A percentile compares a stretch with the other conserved stretches of the same genome.
These are phyloP conservation scores for Pezicula rhizophila DNA, from an alignment of 2,329 filamentous ascomycete species.

Conservation along the genomic window DNA sequence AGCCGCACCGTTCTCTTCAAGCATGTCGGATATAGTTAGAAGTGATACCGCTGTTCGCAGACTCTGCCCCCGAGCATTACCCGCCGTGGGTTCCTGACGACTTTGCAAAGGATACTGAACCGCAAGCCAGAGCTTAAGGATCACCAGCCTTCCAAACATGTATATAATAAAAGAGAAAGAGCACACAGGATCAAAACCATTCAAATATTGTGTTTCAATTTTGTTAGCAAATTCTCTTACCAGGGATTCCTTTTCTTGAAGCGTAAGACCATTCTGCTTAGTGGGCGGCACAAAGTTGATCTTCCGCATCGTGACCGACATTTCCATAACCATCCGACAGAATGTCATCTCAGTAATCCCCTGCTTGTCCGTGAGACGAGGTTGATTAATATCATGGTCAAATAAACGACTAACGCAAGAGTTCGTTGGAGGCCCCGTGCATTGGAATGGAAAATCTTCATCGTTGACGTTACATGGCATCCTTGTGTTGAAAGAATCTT, in stretches of 20 bases:
- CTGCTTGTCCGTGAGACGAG: background rate
- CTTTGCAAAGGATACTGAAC: background rate
- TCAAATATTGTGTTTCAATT: background rate
- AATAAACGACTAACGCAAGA: too few species aligned
- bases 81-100: too few species aligned
- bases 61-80: constrained; percentile 3
- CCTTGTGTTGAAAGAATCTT: constrained; percentile 38
- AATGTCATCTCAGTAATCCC: constrained; percentile 9
- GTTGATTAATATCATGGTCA: constrained; percentile 6
- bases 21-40: constrained; percentile 29
- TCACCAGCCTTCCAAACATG: background rate
- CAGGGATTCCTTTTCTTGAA: background rate
- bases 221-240: background rate
- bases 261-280: background rate
- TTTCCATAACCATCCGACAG: constrained; percentile 1
- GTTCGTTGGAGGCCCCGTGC: too few species aligned
- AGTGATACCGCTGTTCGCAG: constrained; percentile 34
- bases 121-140: background rate
- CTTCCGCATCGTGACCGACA: constrained; percentile 1
- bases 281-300: constrained; percentile 2
- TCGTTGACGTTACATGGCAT: constrained; percentile 47
- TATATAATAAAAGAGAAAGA: background rate
- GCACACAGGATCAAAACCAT: background rate
- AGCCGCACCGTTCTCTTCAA: constrained; percentile 19
- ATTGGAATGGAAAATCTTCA: constrained; percentile 32